phyloP scores from a whole-genome alignment of 2,329 filamentous ascomycete genomes.

The Colletotrichum sp. region DNA sequence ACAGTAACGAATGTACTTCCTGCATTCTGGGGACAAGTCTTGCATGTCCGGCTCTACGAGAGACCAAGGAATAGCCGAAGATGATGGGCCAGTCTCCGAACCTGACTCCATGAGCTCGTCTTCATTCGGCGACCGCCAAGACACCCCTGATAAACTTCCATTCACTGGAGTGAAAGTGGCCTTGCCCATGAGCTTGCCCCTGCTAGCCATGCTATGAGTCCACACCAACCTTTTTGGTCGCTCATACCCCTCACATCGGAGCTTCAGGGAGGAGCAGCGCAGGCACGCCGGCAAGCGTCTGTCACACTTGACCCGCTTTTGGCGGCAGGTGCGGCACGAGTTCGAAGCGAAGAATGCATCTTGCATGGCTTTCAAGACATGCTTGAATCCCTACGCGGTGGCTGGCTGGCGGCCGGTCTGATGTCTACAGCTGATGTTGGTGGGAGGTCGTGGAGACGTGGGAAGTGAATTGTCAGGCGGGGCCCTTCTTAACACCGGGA shows the following conservation, averaged over 20 bases:
- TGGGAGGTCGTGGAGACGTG: not conserved
- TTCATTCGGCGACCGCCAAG: not conserved
- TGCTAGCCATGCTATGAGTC: slow-evolving; percentile 14
- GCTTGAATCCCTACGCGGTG: not conserved
- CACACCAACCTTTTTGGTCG: slow-evolving; percentile 8
- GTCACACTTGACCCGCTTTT: slow-evolving; percentile 16
- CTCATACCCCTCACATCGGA: slow-evolving; percentile 9
- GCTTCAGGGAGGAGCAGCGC: slow-evolving; percentile 11
- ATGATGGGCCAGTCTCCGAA: not conserved
- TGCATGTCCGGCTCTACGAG: slow-evolving; percentile 4
- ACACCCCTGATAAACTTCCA: not conserved
- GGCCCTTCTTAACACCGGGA: not conserved
- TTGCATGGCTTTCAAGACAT: slow-evolving; percentile 8
- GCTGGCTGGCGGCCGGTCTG: not conserved
- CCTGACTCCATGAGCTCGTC: not conserved
- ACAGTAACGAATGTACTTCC: slow-evolving; percentile 17
- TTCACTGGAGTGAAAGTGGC: not conserved
- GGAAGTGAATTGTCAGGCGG: not conserved
- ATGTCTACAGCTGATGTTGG: not conserved
- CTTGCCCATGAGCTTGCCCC: slow-evolving; percentile 6
- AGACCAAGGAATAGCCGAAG: not conserved
- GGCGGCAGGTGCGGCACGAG: slow-evolving; percentile 11
- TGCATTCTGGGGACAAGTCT: not conserved
- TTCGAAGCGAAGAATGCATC: slow-evolving; percentile 5
- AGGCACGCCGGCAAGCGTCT: slow-evolving; percentile 5